Evolutionary conservation across 2,329 filamentous ascomycete genomes (phyloP).

Genomic region (Clonostachys rhizophaga): DNA sequence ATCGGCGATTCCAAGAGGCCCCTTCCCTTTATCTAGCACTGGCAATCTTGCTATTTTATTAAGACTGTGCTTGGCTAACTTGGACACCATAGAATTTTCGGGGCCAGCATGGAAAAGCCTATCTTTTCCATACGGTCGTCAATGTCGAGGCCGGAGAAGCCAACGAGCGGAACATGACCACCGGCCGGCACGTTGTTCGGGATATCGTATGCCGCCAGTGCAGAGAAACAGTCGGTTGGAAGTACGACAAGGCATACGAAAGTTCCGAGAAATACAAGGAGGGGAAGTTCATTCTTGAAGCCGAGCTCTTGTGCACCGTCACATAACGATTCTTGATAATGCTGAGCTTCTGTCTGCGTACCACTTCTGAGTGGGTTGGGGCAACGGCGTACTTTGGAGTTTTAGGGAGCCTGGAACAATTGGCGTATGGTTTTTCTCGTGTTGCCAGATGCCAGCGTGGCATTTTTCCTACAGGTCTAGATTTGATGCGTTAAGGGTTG

Average conservation of each 20-base stretch:
- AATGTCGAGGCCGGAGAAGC: constrained; percentile 81
- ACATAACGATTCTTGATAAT: constrained; percentile 27
- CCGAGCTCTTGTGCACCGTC: constrained; percentile 81
- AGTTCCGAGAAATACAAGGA: constrained; percentile 95
- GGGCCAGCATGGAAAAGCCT: constrained; percentile 96
- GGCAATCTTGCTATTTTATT: no score
- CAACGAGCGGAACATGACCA: constrained; percentile 97
- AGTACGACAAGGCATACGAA: constrained; percentile 97
- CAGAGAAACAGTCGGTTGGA: constrained; percentile 93
- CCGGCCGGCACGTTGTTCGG: constrained; percentile 86
- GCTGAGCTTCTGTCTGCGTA: neutral
- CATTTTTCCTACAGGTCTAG: no score
- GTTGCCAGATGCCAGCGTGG: no score
- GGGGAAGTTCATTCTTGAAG: constrained; percentile 95
- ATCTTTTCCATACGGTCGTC: constrained; percentile 91
- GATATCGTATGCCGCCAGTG: constrained; percentile 92
- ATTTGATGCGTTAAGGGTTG: no score
- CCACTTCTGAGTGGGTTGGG: neutral
- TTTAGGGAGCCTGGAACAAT: no score
- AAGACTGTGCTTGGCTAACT: no score
- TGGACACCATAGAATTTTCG: constrained; percentile 73
- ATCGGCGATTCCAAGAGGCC: neutral
- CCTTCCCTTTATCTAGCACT: neutral
- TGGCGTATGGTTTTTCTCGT: no score
- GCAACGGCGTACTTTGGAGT: neutral